Percentiles rank a stretch among this genome's conserved stretches.
Evolutionary conservation across 176 grass and related monocot species (phyloP).

Genomic region (Pharus latifolius): DNA sequence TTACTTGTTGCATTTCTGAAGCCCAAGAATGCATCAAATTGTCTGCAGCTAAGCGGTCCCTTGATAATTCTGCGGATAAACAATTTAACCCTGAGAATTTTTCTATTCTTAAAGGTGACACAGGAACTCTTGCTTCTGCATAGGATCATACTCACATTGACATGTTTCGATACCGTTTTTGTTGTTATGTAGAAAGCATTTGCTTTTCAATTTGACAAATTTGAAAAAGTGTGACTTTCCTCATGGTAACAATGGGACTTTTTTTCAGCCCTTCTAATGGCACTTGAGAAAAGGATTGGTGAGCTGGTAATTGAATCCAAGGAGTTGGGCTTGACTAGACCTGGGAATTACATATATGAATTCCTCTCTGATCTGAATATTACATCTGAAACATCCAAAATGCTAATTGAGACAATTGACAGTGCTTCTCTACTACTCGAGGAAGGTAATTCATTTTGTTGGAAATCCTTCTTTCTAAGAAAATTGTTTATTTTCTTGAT

Average conservation of each 20-base stretch:
- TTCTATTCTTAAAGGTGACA: slow-evolving; percentile 89
- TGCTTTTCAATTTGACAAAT: slow-evolving; percentile 12
- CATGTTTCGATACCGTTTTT: background rate
- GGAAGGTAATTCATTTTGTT: slow-evolving; percentile 55
- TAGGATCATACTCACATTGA: background rate
- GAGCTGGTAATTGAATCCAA: slow-evolving; percentile 77
- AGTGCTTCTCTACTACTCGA: slow-evolving; percentile 77
- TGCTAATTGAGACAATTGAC: slow-evolving; percentile 86
- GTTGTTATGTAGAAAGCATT: slow-evolving; percentile 4
- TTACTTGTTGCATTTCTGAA: slow-evolving; percentile 71
- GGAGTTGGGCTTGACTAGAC: slow-evolving; percentile 70
- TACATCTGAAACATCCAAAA: slow-evolving; percentile 79
- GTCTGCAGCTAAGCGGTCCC: slow-evolving; percentile 53
- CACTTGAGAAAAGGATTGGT: slow-evolving; percentile 73
- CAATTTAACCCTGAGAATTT: slow-evolving; percentile 93
- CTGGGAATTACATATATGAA: slow-evolving; percentile 80
- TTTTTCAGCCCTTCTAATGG: slow-evolving; percentile 73
- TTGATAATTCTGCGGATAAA: slow-evolving; percentile 70
- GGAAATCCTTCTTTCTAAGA: background rate
- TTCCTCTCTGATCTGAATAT: slow-evolving; percentile 94
- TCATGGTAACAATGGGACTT: background rate
- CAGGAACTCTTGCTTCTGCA: background rate
- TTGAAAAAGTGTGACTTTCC: slow-evolving; percentile 5
- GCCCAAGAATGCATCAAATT: slow-evolving; percentile 89
- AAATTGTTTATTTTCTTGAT: slow-evolving; percentile 4